Evolutionary conservation across 2,329 filamentous ascomycete genomes (phyloP).

Genomic region (Onygenales sp.): DNA sequence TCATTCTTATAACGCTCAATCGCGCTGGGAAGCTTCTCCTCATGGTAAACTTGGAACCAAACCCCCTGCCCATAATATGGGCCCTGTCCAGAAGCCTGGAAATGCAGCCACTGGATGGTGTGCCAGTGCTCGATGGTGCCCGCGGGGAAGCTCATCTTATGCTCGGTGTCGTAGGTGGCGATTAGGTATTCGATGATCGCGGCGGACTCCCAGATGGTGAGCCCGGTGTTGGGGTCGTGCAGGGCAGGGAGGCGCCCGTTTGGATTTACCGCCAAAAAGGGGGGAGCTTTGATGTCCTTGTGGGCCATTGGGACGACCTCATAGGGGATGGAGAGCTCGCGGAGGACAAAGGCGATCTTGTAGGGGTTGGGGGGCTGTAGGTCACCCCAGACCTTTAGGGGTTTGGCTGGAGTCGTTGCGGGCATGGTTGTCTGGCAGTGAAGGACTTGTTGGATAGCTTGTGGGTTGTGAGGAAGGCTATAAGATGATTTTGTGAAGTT

Average conservation of each 20-base stretch:
- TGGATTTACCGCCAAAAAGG: constrained; percentile 19
- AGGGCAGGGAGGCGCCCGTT: constrained; percentile 28
- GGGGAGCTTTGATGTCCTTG: constrained; percentile 6
- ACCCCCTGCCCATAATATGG: constrained; percentile 34
- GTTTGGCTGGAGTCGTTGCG: constrained; percentile 7
- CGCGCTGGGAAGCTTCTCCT: constrained; percentile 37
- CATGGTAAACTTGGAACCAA: constrained; percentile 30
- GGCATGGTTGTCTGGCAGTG: neutral
- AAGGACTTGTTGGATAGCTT: no score
- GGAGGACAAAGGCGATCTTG: constrained; percentile 15
- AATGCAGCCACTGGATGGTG: constrained; percentile 35
- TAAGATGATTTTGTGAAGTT: no score
- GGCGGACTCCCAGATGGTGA: constrained; percentile 42
- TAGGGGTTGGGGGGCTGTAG: constrained; percentile 8
- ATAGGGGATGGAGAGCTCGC: constrained; percentile 9
- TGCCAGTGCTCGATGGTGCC: constrained; percentile 26
- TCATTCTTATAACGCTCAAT: constrained; percentile 40
- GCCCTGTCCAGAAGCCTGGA: constrained; percentile 26
- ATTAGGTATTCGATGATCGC: constrained; percentile 40
- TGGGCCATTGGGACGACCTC: neutral
- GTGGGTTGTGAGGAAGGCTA: no score
- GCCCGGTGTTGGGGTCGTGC: constrained; percentile 36
- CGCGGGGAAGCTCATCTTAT: constrained; percentile 31
- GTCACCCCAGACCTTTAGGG: constrained; percentile 12
- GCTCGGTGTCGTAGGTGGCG: constrained; percentile 36